Base-by-base conservation (phyloP, 176 grass and related monocot species). In the Pharus latifolius region DNA sequence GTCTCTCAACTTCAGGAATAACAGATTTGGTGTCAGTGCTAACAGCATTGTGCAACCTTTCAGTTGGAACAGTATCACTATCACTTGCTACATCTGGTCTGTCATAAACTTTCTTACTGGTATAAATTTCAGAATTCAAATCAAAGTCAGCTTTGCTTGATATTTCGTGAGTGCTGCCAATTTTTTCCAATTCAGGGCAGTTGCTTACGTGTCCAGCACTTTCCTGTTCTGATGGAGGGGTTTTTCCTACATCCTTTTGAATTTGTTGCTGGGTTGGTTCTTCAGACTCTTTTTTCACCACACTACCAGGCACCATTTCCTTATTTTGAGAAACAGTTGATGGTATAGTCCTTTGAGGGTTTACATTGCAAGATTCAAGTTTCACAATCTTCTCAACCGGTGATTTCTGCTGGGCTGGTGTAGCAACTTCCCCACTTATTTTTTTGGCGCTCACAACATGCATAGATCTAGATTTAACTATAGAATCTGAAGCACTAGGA, bases 261-360 rank as follows among this genome's bases (percentile, higher is more conserved):
- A 55, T 74, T 32, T 63, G 76, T 28, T 53, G 69, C 6, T 37
- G 47, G 16, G 22, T 14, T 30, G 18, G 33, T 85, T 80, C 83
- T 64, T 75, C 77, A 57, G 56, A 70, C 59, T 85, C 70, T 76
- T 75, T 80, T 63, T 85, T 85, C 64, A 80, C 70, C 56, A 33
- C 55, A 56, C 44, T 53, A 50, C 46, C 32, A n/a, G 83, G 56
- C 1, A 38, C 14, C 51, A 57, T 62, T 10, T 69, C 33, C 43
- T 42, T 16, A 26, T 26, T 63, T 76, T 63, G 41, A 75, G 56
- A 55, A 56, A 69, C 77, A 32, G 25, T 22, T 22, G 65, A 59
- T 53, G 37, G 42, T n/a, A 23, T 33, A 57, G 7, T 42, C 17
- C 26, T 80, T 40, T 57, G 47, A 64, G 40, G 63, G 26, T 70